Evolutionary conservation across 129 eudicot genomes (phyloP), one percentile per base, ranked within the genome.

Genomic region (Arctium minus): DNA sequence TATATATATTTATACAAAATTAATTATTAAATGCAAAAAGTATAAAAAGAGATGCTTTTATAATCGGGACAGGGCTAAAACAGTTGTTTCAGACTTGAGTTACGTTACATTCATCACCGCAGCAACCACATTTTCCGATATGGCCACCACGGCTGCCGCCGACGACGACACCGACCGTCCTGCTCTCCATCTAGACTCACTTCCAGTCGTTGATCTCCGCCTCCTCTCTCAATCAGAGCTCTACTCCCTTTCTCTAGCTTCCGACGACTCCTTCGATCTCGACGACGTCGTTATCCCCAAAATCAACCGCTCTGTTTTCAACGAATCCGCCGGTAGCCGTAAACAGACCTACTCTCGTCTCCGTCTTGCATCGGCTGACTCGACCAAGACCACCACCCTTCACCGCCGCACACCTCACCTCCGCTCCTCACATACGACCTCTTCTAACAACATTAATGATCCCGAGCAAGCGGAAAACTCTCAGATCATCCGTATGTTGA

Each of bases 311-410:
- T 76, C 91, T 48, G 92, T 96, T 56, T 96, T 96, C 94, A 96
- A 96, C 67, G 98, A 96, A 72, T 93, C 99, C 80, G 93, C 95
- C 78, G 98, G 95, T 2, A 88, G 95, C 77, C 93, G 98, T 5
- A 91, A 91, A 79, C 99, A 96, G 53, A 96, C 97, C 74, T 96
- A 86, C 87, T 93, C 99, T 10, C 98, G 93, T 75, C 86, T 93
- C 88, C 97, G 97, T 50, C 93, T 91, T 31, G 89, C 97, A 32
- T 90, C 93, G 7, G 80, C 94, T 6, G 71, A 84, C 5, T 73
- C 86, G 60, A 73, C 82, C 67, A 82, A 84, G 29, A 72, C 87
- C 76, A 78, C 89, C 86, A 72, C 93, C 0, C 91, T 93, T 6
- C 94, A 87, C 72, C 91, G 88, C 32, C 92, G 93, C 48, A 84